phyloP scores from a whole-genome alignment of 805 yeast genomes.

The Yamadazyma paraphyllophila region DNA sequence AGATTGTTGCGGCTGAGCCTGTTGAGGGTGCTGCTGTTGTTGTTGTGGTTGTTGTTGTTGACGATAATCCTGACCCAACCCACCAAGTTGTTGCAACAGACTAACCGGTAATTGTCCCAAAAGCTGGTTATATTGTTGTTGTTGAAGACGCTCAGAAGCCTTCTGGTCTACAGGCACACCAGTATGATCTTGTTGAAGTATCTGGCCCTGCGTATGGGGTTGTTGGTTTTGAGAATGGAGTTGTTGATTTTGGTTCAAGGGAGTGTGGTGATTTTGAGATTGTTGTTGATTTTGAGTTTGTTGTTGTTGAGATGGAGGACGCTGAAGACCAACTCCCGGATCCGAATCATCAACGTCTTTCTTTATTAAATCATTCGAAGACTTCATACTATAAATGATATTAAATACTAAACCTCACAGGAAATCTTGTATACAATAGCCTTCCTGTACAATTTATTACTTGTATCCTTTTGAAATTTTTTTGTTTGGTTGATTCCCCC shows the following conservation, averaged over 20 bases:
- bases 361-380: neutral
- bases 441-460: constrained; percentile 9
- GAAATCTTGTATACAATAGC: constrained; percentile 10
- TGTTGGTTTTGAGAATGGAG: neutral
- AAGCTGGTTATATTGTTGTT: constrained; percentile 8
- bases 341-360: neutral
- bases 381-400: neutral
- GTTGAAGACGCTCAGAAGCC: neutral
- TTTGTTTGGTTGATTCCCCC: constrained; percentile 3
- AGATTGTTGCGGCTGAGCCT: neutral
- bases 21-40: constrained; percentile 14
- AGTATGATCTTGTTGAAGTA: neutral
- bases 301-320: neutral
- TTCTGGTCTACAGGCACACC: neutral
- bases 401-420: constrained; percentile 4
- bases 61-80: constrained; percentile 6
- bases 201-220: neutral
- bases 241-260: neutral
- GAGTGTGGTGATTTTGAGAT: constrained; percentile 1
- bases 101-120: constrained; percentile 6
- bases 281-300: constrained; percentile 1
- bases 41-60: constrained; percentile 7
- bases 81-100: constrained; percentile 4
- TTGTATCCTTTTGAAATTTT: constrained; percentile 5
- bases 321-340: neutral